A percentile compares a stretch with the other conserved stretches of the same genome.
phyloP scores from a whole-genome alignment of 2,329 filamentous ascomycete genomes.

The Xenosphaeropsis pyriputrescens region DNA sequence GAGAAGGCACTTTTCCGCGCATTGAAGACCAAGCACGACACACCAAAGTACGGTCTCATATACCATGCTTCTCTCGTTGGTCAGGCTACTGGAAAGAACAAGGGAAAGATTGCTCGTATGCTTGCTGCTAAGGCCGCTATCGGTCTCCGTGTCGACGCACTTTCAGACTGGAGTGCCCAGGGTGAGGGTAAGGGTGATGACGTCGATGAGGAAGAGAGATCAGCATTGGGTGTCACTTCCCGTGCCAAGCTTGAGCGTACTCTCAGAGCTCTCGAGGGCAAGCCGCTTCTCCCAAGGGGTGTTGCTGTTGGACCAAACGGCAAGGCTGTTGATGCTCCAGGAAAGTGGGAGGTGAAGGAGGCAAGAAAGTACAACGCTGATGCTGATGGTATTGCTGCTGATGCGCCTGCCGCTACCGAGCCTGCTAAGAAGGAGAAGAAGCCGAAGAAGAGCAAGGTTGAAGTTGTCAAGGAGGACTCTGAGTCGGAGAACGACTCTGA shows the following conservation, averaged over 20 bases:
- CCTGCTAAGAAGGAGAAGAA: slow-evolving; percentile 34
- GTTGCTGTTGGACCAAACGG: slow-evolving; percentile 63
- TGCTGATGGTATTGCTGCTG: slow-evolving; percentile 67
- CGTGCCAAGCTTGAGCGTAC: slow-evolving; percentile 63
- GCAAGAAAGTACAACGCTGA: slow-evolving; percentile 89
- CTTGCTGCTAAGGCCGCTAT: slow-evolving; percentile 87
- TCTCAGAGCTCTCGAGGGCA: slow-evolving; percentile 72
- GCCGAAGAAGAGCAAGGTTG: slow-evolving; percentile 21
- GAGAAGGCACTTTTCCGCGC: slow-evolving; percentile 98
- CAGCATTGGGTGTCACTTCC: slow-evolving; percentile 59
- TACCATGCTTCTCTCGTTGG: slow-evolving; percentile 90
- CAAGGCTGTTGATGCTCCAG: slow-evolving; percentile 39
- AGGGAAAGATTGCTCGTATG: slow-evolving; percentile 98
- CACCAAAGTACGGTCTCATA: slow-evolving; percentile 93
- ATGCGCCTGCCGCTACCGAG: slow-evolving; percentile 43
- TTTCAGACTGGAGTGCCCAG: slow-evolving; percentile 61
- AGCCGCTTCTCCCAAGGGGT: slow-evolving; percentile 67
- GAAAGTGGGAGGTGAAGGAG: slow-evolving; percentile 87
- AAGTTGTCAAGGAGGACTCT: slow-evolving; percentile 18
- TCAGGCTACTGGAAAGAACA: slow-evolving; percentile 94
- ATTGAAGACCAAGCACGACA: slow-evolving; percentile 98
- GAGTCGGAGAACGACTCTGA: slow-evolving; percentile 9
- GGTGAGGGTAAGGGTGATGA: slow-evolving; percentile 47
- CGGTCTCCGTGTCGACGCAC: slow-evolving; percentile 82
- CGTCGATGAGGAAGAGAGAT: slow-evolving; percentile 78